A percentile compares a stretch with the other conserved stretches of the same genome.
phyloP scores from a whole-genome alignment of 2,329 filamentous ascomycete genomes.

The Thermoascus crustaceus region DNA sequence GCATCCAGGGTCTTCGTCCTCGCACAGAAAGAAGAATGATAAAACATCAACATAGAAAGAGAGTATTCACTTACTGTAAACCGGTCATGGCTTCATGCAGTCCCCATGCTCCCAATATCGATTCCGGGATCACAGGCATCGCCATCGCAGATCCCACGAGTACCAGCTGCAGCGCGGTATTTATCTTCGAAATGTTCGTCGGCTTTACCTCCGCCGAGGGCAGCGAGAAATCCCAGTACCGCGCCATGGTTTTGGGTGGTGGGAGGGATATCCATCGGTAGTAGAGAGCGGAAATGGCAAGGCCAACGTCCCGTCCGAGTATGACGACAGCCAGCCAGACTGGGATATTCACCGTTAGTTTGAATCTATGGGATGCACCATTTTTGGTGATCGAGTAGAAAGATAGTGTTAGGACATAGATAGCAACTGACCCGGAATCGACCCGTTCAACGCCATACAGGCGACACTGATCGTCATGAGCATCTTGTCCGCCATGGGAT shows the following conservation, averaged over 20 bases:
- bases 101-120: conserved; percentile 47
- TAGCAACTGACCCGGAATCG: conserved; percentile 59
- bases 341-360: conserved; percentile 24
- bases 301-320: conserved; percentile 74
- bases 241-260: conserved; percentile 78
- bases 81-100: conserved; percentile 53
- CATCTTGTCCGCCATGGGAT: conserved; percentile 93
- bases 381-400: neutral
- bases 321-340: conserved; percentile 87
- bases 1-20: neutral
- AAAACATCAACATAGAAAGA: conserved; percentile 5
- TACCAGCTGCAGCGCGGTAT: conserved; percentile 83
- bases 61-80: conserved; percentile 33
- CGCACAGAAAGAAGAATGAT: conserved; percentile 2
- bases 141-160: conserved; percentile 79
- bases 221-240: conserved; percentile 97
- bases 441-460: conserved; percentile 73
- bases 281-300: conserved; percentile 82
- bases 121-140: conserved; percentile 60
- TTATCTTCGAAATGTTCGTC: conserved; percentile 52
- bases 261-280: conserved; percentile 93
- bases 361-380: neutral
- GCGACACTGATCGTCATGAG: conserved; percentile 91
- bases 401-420: conserved; percentile 4
- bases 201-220: conserved; percentile 44